These are phyloP conservation scores for Claviceps paspali DNA, from an alignment of 2,329 filamentous ascomycete species.

Conservation along the genomic window DNA sequence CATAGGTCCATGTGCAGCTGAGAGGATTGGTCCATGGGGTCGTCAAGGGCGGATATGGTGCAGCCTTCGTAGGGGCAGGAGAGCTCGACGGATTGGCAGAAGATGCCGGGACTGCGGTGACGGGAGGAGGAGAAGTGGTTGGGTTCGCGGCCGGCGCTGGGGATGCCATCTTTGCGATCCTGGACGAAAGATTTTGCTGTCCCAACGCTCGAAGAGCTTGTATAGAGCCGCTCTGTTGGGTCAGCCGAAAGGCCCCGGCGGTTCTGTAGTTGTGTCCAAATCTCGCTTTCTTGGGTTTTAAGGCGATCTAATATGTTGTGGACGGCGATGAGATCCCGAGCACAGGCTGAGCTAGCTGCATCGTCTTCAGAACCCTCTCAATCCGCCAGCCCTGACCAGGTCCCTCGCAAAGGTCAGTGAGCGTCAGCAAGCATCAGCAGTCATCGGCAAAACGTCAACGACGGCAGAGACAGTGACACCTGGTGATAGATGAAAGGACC, in stretches of 20 bases:
- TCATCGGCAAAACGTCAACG: too few relatives aligned
- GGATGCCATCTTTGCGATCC: conserved; percentile 3
- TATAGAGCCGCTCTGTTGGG: background rate
- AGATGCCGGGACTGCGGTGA: conserved; percentile 3
- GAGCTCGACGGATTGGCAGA: background rate
- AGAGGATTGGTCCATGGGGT: conserved; percentile 21
- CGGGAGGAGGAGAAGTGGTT: conserved; percentile 6
- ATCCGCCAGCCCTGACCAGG: too few relatives aligned
- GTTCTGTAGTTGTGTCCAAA: background rate
- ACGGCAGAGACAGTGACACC: background rate
- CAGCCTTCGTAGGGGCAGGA: conserved; percentile 3
- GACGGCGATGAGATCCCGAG: background rate
- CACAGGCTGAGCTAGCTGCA: background rate
- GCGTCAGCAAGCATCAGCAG: too few relatives aligned
- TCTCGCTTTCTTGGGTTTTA: background rate
- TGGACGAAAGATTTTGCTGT: background rate
- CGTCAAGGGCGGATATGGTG: conserved; percentile 21
- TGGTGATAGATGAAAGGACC: background rate
- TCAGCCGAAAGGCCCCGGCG: background rate
- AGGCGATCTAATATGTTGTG: background rate
- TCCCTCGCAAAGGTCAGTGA: background rate
- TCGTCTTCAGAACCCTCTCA: background rate
- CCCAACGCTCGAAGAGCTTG: background rate
- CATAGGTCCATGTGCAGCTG: conserved; percentile 24
- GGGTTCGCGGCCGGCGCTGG: conserved; percentile 2